phyloP scores from a whole-genome alignment of 257 asterid genomes.

The Anisodus acutangulus region DNA sequence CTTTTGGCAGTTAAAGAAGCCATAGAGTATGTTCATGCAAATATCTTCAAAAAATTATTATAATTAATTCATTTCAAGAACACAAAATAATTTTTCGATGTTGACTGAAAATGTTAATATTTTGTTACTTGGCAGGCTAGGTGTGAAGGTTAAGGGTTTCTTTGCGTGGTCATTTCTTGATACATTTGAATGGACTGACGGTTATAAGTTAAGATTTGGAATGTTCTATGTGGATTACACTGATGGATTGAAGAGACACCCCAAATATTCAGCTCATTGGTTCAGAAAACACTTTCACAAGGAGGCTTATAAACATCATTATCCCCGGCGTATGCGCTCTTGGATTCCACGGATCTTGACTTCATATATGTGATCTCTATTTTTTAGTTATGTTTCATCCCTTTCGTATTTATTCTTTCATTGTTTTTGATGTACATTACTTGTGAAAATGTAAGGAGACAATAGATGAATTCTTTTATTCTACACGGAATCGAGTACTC shows the following conservation, averaged over 20 bases:
- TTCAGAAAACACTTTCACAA: constrained; percentile 28
- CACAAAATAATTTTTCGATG: not conserved
- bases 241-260: constrained; percentile 35
- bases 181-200: constrained; percentile 41
- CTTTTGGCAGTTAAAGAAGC: constrained; percentile 46
- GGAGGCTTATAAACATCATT: not conserved
- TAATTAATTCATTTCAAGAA: not conserved
- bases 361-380: not conserved
- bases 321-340: not conserved
- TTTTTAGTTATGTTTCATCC: not conserved
- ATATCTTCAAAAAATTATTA: not conserved
- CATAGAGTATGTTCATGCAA: constrained; percentile 33
- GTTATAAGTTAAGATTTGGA: constrained; percentile 48
- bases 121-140: constrained; percentile 39
- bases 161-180: constrained; percentile 54
- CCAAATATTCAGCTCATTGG: constrained; percentile 54
- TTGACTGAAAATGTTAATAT: not conserved
- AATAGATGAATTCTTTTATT: no score
- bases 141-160: constrained; percentile 52
- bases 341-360: not conserved
- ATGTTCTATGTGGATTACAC: constrained; percentile 44
- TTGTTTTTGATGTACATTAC: no score
- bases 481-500: no score
- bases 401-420: not conserved
- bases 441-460: no score